Evolutionary conservation across 805 yeast genomes (phyloP).

Genomic region (Zygoascus tannicola): DNA sequence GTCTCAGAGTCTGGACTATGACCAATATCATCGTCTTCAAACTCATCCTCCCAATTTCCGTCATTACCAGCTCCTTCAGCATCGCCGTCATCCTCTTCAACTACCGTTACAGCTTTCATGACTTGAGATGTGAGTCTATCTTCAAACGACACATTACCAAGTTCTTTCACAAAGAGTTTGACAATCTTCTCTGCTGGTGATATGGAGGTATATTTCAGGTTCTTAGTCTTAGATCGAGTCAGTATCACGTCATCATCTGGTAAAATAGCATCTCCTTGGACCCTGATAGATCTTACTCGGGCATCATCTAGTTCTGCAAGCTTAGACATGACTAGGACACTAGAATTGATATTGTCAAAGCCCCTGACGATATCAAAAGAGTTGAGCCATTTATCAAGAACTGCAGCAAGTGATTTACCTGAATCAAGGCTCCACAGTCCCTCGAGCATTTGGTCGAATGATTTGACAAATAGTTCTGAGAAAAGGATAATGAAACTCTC

Average conservation of each 20-base stretch:
- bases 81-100: constrained; percentile 21
- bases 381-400: constrained; percentile 74
- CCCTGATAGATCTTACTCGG: constrained; percentile 42
- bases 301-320: constrained; percentile 52
- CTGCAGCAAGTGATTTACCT: constrained; percentile 39
- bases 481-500: constrained; percentile 67
- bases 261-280: constrained; percentile 70
- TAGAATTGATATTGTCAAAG: constrained; percentile 54
- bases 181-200: constrained; percentile 65
- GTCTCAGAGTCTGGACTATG: constrained; percentile 17
- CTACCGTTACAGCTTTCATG: constrained; percentile 10
- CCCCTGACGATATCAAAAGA: constrained; percentile 78
- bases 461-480: constrained; percentile 55
- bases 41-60: constrained; percentile 56
- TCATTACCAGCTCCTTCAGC: constrained; percentile 72
- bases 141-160: constrained; percentile 52
- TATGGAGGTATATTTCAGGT: constrained; percentile 47
- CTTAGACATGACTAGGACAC: constrained; percentile 60
- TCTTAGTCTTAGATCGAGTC: constrained; percentile 76
- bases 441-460: constrained; percentile 54
- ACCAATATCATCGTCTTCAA: constrained; percentile 64
- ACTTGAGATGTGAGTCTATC: constrained; percentile 30
- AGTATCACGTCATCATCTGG: constrained; percentile 53
- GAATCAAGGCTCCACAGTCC: constrained; percentile 40
- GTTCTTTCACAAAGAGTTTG: constrained; percentile 59